Evolutionary conservation across 306 rosid genomes (phyloP).

Genomic region (Acacia acuminata): DNA sequence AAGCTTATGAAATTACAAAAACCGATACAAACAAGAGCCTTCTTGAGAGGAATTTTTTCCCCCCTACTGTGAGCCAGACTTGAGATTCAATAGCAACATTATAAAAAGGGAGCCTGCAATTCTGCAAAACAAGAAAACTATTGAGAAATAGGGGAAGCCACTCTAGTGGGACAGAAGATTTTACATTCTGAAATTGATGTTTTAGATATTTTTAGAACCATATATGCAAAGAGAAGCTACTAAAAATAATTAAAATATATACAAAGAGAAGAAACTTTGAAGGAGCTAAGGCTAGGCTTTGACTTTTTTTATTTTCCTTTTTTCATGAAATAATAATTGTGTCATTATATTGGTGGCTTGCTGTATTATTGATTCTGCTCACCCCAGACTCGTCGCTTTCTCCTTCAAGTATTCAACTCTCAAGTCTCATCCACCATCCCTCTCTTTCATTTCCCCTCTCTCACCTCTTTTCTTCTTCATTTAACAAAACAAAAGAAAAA

Average conservation of each 20-base stretch:
- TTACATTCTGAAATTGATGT: not conserved
- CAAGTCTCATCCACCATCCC: not conserved
- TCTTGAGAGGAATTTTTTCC: too few relatives aligned
- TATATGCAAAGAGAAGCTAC: not conserved
- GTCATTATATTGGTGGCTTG: not conserved
- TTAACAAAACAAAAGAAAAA: too few relatives aligned
- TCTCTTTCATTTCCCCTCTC: not conserved
- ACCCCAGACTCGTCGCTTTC: not conserved
- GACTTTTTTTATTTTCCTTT: not conserved
- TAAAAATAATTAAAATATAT: too few relatives aligned
- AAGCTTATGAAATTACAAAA: too few relatives aligned
- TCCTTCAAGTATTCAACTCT: not conserved
- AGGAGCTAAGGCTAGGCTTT: not conserved
- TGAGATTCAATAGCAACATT: too few relatives aligned
- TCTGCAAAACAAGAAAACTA: not conserved
- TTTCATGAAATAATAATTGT: not conserved
- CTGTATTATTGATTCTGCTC: not conserved
- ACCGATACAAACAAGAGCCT: too few relatives aligned
- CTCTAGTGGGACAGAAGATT: not conserved
- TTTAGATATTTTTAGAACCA: not conserved
- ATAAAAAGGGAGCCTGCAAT: not conserved
- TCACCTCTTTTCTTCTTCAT: not conserved
- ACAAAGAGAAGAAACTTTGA: not conserved
- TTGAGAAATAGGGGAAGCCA: not conserved
- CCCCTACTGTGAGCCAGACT: too few relatives aligned